These are phyloP conservation scores for Wickerhamiella kazuoi DNA, from an alignment of 805 yeast species.

Conservation along the genomic window DNA sequence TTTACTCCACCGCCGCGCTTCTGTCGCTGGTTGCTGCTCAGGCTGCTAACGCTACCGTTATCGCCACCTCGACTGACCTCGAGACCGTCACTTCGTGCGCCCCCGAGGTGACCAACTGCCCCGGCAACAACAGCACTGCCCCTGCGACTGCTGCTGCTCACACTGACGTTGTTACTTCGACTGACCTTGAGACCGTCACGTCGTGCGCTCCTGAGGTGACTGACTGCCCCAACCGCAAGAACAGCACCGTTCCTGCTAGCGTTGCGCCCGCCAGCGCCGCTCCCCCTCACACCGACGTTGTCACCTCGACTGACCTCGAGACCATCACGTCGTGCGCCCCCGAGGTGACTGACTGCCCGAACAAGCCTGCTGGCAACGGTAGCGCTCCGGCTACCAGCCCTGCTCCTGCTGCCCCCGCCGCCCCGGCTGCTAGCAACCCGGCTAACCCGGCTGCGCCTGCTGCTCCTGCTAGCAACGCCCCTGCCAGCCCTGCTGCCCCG, in stretches of 20 bases:
- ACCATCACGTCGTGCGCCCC: conserved; percentile 32
- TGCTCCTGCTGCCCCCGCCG: neutral
- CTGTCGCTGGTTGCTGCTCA: conserved; percentile 1
- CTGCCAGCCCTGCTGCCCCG: conserved; percentile 2
- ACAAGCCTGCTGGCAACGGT: conserved; percentile 4
- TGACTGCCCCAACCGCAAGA: conserved; percentile 26
- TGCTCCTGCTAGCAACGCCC: neutral
- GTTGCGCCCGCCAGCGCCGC: conserved; percentile 9
- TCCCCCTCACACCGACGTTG: conserved; percentile 7
- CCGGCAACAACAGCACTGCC: conserved; percentile 15
- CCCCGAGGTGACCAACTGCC: conserved; percentile 32
- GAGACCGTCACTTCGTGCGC: conserved; percentile 33
- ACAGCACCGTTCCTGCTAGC: conserved; percentile 5
- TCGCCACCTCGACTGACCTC: conserved; percentile 22
- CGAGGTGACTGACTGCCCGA: conserved; percentile 33
- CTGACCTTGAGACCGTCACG: conserved; percentile 31
- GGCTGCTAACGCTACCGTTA: conserved; percentile 5
- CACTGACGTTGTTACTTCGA: conserved; percentile 14
- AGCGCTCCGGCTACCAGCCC: conserved; percentile 4
- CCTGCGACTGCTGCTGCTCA: neutral
- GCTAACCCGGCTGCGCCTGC: neutral
- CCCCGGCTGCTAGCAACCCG: neutral
- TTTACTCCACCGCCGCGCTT: neutral
- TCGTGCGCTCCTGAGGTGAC: conserved; percentile 30
- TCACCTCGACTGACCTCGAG: conserved; percentile 24